These are phyloP conservation scores for Curvularia sp. DNA, from an alignment of 2,329 filamentous ascomycete species.

Conservation along the genomic window DNA sequence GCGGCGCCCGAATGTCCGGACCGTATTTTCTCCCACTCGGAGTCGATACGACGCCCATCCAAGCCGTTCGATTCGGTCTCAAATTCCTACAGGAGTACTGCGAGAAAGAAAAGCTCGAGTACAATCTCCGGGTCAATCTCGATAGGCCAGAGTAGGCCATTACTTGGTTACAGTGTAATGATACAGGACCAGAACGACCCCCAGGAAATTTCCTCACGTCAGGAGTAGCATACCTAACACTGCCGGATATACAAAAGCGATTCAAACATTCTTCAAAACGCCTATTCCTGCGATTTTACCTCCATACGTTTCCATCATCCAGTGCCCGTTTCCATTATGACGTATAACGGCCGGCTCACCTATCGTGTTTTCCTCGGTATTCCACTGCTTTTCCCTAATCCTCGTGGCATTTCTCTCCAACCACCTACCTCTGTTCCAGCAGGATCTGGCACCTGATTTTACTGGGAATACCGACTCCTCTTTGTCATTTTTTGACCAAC, in stretches of 20 bases:
- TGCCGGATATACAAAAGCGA: neutral
- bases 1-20: conserved; percentile 44
- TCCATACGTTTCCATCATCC: neutral
- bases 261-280: neutral
- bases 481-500: neutral
- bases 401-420: neutral
- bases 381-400: neutral
- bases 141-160: conserved; percentile 28
- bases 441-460: neutral
- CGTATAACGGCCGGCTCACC: neutral
- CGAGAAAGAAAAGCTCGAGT: conserved; percentile 40
- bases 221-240: neutral
- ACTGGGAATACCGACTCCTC: neutral
- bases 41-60: conserved; percentile 51
- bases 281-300: neutral
- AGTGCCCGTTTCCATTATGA: neutral
- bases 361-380: neutral
- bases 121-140: conserved; percentile 37
- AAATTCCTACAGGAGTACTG: conserved; percentile 55
- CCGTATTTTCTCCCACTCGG: conserved; percentile 52
- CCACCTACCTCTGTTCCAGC: neutral
- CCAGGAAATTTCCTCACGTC: neutral
- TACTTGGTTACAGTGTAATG: neutral
- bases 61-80: conserved; percentile 54
- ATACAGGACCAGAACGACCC: neutral